These are phyloP conservation scores for Boletus coccyginus DNA, from an alignment of 768 basidiomycete genomes.

Conservation along the genomic window DNA sequence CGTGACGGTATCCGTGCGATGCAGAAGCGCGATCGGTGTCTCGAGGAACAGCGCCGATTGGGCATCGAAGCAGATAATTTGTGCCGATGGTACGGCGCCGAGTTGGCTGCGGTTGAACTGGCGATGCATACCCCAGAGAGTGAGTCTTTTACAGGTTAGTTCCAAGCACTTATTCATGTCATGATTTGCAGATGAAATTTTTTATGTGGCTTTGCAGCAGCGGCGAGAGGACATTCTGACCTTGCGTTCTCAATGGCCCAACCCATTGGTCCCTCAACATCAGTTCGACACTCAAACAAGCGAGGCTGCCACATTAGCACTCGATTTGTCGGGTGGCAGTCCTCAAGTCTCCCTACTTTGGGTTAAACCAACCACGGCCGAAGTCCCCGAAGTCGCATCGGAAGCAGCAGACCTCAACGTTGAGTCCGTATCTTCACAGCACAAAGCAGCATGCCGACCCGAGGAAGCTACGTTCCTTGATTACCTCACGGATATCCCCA, in stretches of 20 bases:
- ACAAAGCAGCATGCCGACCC: background rate
- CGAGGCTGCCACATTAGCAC: slow-evolving; percentile 2
- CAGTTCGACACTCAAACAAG: slow-evolving; percentile 9
- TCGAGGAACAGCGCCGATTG: background rate
- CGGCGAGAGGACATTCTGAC: background rate
- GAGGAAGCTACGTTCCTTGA: background rate
- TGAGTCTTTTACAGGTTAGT: background rate
- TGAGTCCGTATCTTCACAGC: background rate
- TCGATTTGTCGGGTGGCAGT: background rate
- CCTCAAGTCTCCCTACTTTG: background rate
- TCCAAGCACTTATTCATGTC: too few relatives aligned
- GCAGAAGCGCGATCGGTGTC: background rate
- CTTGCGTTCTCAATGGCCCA: slow-evolving; percentile 11
- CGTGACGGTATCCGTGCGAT: background rate
- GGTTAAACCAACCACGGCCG: background rate
- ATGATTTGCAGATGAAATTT: background rate
- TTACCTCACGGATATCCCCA: background rate
- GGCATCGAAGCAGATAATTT: background rate
- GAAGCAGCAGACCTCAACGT: background rate
- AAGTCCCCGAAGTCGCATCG: background rate
- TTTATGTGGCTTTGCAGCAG: background rate
- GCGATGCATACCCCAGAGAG: background rate
- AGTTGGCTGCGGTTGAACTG: background rate
- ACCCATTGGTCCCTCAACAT: slow-evolving; percentile 4
- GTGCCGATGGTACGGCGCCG: background rate